Evolutionary conservation across 2,329 filamentous ascomycete genomes (phyloP), one percentile per base, ranked within the genome.

Genomic region (Metarhizium humberi): DNA sequence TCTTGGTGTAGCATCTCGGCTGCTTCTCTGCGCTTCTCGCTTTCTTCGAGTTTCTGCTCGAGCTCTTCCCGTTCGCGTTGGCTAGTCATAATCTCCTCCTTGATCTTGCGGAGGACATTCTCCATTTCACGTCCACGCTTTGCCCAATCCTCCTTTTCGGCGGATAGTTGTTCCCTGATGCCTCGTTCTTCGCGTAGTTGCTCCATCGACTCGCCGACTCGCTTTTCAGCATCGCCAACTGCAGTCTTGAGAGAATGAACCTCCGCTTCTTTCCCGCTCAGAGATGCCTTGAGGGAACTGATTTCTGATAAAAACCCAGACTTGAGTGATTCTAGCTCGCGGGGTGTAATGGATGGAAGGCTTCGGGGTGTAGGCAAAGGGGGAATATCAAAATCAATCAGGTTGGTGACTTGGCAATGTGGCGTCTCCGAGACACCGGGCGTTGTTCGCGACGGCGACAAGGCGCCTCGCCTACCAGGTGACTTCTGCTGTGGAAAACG

Each of bases 211-310:
- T 94, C 87, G 34, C 91, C 92, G 20, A 95, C 92, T 25, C 92
- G 86, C 67, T 90, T 88, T 74, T 99, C 94, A 0, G 94, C 92
- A 71, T 97, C 92, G 6, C 83, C 84, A 34, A 97, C 84, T 0
- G 94, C 90, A 47, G 87, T 84, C 69, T 96, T 96, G 56, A 97
- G 79, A 38, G 88, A 92, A 52, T 85, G 79, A 40, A 94, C 90
- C 69, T 97, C 92, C 6, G 92, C 92, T 68, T 97, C 92, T 65
- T 94, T 95, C 51, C 94, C 94, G 63, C 86, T 92, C 10, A 99
- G 77, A 10, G 90, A 92, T 3, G 94, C 94, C 66, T 90, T 94
- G 18, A 99, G 81, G n/a, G 88, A 90, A 59, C 90, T 95, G 57
- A 99, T 95, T 67, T 97, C 90, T 0, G 92, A 95, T 52, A 95